A percentile compares a stretch with the other conserved stretches of the same genome.
phyloP scores from a whole-genome alignment of 192 early-diverging fungal species.

The Mortierella alpina region DNA sequence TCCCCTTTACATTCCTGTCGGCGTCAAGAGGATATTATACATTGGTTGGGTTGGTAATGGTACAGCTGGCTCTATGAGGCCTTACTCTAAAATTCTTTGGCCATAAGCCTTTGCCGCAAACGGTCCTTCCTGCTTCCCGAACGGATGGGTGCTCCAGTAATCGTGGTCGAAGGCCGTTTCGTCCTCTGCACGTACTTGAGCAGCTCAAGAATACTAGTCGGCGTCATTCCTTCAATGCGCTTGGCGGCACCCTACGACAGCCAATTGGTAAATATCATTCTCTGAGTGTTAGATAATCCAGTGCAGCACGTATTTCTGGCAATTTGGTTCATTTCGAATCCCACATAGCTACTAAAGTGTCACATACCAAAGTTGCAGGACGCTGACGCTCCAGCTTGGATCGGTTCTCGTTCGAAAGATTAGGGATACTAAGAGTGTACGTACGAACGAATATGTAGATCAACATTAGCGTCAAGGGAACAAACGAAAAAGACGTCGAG shows the following conservation, averaged over 20 bases:
- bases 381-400: conserved; percentile 62
- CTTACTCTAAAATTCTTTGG: conserved; percentile 24
- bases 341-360: too few species aligned
- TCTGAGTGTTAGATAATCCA: background rate
- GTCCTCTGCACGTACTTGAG: conserved; percentile 68
- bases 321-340: too few species aligned
- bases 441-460: background rate
- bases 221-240: conserved; percentile 84
- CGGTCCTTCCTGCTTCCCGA: conserved; percentile 39
- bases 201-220: conserved; percentile 76
- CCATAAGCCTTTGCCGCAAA: conserved; percentile 23
- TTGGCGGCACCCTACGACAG: conserved; percentile 74
- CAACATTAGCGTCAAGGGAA: background rate
- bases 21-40: too few species aligned
- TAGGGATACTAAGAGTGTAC: conserved; percentile 51
- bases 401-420: conserved; percentile 67
- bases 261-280: background rate
- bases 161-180: conserved; percentile 22
- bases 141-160: conserved; percentile 24
- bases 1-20: too few species aligned
- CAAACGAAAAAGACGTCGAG: background rate
- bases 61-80: background rate
- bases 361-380: conserved; percentile 67
- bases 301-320: background rate
- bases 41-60: too few species aligned